phyloP scores from a whole-genome alignment of 1,139 yeast genomes.

The Hyphopichia fennica region DNA sequence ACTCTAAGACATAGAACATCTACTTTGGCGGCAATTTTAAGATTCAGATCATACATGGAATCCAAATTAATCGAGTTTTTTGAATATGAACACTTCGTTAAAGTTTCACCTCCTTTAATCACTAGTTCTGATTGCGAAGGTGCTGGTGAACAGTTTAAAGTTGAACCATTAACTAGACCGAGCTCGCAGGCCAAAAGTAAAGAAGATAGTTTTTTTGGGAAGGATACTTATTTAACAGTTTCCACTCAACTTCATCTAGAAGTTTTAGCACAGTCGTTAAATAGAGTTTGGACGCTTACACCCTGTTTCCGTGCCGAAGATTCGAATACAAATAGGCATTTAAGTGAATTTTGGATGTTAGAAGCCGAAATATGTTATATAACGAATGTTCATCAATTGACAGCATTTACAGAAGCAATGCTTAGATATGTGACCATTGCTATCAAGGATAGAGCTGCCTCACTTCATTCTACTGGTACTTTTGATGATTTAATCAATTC shows the following conservation, averaged over 20 bases:
- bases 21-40: constrained; percentile 61
- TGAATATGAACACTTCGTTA: constrained; percentile 52
- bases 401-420: constrained; percentile 69
- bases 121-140: constrained; percentile 97
- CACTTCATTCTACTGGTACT: constrained; percentile 20
- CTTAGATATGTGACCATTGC: constrained; percentile 51
- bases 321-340: constrained; percentile 87
- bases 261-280: constrained; percentile 69
- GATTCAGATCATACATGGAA: constrained; percentile 73
- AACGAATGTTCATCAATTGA: constrained; percentile 56
- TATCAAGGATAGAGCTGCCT: not conserved
- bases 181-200: constrained; percentile 9
- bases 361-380: constrained; percentile 87
- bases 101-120: constrained; percentile 81
- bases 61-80: constrained; percentile 55
- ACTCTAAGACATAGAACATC: constrained; percentile 77
- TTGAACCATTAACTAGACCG: constrained; percentile 28
- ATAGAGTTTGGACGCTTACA: constrained; percentile 82
- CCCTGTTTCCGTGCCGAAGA: constrained; percentile 96
- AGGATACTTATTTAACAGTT: constrained; percentile 73
- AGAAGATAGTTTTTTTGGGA: constrained; percentile 57
- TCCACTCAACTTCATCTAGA: constrained; percentile 93
- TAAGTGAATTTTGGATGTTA: constrained; percentile 97
- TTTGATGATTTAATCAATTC: constrained; percentile 44
- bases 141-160: constrained; percentile 83